phyloP scores from a whole-genome alignment of 2,329 filamentous ascomycete species.

The Colletotrichum euphorbiae region DNA sequence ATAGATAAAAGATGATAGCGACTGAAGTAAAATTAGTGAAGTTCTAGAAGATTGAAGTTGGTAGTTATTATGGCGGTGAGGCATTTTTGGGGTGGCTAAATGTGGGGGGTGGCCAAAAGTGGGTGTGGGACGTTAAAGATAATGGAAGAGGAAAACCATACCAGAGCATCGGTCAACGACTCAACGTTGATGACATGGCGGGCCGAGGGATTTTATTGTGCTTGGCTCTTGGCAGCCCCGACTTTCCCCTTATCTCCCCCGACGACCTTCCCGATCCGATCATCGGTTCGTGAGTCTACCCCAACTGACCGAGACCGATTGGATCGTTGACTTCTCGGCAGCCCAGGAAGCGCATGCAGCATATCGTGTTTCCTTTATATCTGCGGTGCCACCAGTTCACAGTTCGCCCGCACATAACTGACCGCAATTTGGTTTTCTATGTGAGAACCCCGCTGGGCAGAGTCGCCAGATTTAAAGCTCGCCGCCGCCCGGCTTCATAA shows the following conservation, averaged over 20 bases:
- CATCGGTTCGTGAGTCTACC: constrained; percentile 7
- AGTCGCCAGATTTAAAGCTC: background rate
- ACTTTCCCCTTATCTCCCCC: constrained; percentile 28
- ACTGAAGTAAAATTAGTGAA: too few relatives aligned
- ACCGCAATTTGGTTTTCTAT: background rate
- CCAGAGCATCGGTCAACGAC: background rate
- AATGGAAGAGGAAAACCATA: background rate
- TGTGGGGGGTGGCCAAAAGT: too few relatives aligned
- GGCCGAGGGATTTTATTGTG: constrained; percentile 14
- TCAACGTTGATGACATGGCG: constrained; percentile 7
- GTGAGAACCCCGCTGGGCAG: background rate
- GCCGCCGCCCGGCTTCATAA: background rate
- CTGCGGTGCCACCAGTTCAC: background rate
- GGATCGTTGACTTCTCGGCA: constrained; percentile 25
- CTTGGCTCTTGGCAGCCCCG: constrained; percentile 38
- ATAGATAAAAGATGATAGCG: too few relatives aligned
- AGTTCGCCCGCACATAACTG: background rate
- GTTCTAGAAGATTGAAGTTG: too few relatives aligned
- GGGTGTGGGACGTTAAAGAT: too few relatives aligned
- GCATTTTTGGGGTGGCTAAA: too few relatives aligned
- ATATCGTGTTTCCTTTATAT: background rate
- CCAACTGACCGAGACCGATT: constrained; percentile 28
- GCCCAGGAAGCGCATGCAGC: constrained; percentile 32
- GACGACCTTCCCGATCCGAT: constrained; percentile 38
- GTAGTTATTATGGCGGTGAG: too few relatives aligned